Evolutionary conservation across 139 green algal genomes (phyloP).

Genomic region (Diplosphaera chodatii): DNA sequence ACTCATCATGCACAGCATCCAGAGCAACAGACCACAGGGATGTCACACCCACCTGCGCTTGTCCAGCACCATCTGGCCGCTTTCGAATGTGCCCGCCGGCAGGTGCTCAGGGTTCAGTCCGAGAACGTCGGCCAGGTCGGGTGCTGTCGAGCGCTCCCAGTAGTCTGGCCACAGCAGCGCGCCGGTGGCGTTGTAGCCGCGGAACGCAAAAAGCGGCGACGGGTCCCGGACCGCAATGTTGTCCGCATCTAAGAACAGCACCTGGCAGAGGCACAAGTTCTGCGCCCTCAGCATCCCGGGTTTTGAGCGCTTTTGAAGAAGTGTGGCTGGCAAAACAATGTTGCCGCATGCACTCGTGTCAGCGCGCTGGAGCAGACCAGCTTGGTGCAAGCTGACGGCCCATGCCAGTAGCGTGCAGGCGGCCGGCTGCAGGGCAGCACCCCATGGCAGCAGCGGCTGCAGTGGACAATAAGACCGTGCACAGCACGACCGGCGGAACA

Average conservation of each 20-base stretch:
- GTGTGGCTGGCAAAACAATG: too few relatives aligned
- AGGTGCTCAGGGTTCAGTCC: conserved; percentile 1
- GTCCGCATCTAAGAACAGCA: conserved; percentile 62
- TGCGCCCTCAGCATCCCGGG: too few relatives aligned
- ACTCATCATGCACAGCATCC: too few relatives aligned
- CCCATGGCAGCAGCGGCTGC: too few relatives aligned
- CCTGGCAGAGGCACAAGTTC: conserved; percentile 13
- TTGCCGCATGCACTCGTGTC: too few relatives aligned
- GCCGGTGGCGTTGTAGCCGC: conserved; percentile 32
- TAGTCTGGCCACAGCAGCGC: conserved; percentile 62
- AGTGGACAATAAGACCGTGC: too few relatives aligned
- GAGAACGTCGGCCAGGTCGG: conserved; percentile 20
- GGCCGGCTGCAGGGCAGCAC: too few relatives aligned
- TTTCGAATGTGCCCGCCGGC: conserved; percentile 32
- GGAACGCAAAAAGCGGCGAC: conserved; percentile 26
- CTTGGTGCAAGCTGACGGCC: too few relatives aligned
- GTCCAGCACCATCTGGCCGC: conserved; percentile 53
- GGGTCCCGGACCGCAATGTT: conserved; percentile 47
- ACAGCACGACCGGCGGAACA: too few relatives aligned
- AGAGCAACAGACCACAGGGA: background rate
- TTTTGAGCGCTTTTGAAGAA: too few relatives aligned
- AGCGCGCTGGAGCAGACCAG: too few relatives aligned
- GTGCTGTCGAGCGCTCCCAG: conserved; percentile 37
- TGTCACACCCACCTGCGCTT: conserved; percentile 17
- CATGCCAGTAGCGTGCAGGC: too few relatives aligned